Percentiles rank a stretch among this genome's conserved stretches.
These are phyloP conservation scores for Gautieria morchelliformis DNA, from an alignment of 768 basidiomycete species.

Conservation along the genomic window DNA sequence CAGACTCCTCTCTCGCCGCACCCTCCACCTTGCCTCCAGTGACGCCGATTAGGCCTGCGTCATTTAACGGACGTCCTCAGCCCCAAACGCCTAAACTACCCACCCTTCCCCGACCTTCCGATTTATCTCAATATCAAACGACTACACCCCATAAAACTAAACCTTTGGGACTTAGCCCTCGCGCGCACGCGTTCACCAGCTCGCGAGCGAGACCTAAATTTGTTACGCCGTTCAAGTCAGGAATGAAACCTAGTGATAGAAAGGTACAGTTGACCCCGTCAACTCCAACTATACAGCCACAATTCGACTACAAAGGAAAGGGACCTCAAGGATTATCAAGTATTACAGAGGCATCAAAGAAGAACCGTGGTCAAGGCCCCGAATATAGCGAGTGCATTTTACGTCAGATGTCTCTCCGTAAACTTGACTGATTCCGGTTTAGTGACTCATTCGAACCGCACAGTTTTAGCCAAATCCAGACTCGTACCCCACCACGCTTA, in stretches of 20 bases:
- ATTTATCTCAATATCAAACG: neutral
- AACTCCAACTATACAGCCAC: constrained; percentile 1
- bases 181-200: constrained; percentile 7
- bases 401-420: neutral
- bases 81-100: neutral
- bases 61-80: neutral
- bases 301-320: constrained; percentile 18
- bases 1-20: neutral
- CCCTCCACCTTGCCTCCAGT: neutral
- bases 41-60: neutral
- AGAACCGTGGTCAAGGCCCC: neutral
- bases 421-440: neutral
- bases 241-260: constrained; percentile 36
- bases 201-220: constrained; percentile 30
- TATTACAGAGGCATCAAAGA: neutral
- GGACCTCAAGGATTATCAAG: neutral
- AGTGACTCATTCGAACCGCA: constrained; percentile 30
- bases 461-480: constrained; percentile 38
- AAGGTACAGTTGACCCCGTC: constrained; percentile 16
- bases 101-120: neutral
- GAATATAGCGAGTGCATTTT: neutral
- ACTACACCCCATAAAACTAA: constrained; percentile 8
- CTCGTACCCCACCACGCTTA: constrained; percentile 38
- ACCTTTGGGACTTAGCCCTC: constrained; percentile 19
- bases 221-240: constrained; percentile 53